Conservation (phyloP, 352 stramenopile genomes). For the Pythium phragmiticola region DNA sequence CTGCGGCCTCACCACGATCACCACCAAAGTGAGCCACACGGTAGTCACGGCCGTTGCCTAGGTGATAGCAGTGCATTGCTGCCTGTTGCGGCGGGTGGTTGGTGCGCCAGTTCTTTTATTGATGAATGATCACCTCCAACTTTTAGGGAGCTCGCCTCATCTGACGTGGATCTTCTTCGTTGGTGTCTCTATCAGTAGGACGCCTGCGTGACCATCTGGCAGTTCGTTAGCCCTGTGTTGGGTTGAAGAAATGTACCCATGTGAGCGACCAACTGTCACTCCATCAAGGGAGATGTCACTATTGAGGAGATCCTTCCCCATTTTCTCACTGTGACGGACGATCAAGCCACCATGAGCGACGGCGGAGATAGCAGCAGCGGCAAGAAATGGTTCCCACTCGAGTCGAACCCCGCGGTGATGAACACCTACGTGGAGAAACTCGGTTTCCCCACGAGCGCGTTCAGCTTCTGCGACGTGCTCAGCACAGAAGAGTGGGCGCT, state of each 20-base stretch:
- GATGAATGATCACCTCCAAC: too few relatives aligned
- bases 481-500: constrained; percentile 96
- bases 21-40: too few relatives aligned
- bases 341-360: constrained; percentile 28
- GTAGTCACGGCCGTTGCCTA: too few relatives aligned
- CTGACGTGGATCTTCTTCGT: not conserved
- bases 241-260: not conserved
- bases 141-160: not conserved
- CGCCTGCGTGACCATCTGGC: constrained; percentile 85
- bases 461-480: constrained; percentile 94
- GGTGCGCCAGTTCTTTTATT: too few relatives aligned
- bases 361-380: constrained; percentile 33
- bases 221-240: constrained; percentile 61
- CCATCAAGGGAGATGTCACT: constrained; percentile 8
- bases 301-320: not conserved
- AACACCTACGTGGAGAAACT: constrained; percentile 95
- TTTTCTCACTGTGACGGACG: not conserved
- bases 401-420: constrained; percentile 96
- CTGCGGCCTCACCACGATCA: too few relatives aligned
- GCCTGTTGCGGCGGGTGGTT: too few relatives aligned
- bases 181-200: constrained; percentile 41
- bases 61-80: too few relatives aligned
- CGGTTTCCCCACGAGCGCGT: constrained; percentile 84
- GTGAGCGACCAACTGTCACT: not conserved
- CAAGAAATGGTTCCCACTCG: constrained; percentile 89